phyloP scores from a whole-genome alignment of 2,329 filamentous ascomycete species.

The Microsporum audouinii region DNA sequence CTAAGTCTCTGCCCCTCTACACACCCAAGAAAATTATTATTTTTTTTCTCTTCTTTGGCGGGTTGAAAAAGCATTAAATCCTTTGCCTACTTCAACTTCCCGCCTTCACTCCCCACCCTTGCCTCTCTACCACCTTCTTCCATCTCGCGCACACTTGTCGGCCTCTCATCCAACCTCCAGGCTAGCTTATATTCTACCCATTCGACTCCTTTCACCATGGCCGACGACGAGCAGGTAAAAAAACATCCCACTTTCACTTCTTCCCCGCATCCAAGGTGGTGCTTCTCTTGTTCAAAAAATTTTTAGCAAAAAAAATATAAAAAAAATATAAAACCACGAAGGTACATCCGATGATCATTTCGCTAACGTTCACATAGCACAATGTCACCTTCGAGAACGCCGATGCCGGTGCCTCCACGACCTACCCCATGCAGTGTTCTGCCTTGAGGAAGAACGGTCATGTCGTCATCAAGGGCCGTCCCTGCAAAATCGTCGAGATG shows the following conservation, averaged over 20 bases:
- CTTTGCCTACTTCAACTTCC: constrained; percentile 8
- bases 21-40: constrained; percentile 13
- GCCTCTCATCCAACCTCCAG: constrained; percentile 14
- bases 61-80: constrained; percentile 11
- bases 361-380: constrained; percentile 39
- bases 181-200: constrained; percentile 12
- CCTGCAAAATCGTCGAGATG: constrained; percentile 99
- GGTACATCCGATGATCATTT: background rate
- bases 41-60: constrained; percentile 13
- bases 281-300: no score
- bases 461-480: constrained; percentile 96
- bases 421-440: constrained; percentile 98
- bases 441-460: constrained; percentile 98
- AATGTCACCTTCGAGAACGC: constrained; percentile 77
- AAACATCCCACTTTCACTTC: constrained; percentile 27
- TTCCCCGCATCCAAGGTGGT: constrained; percentile 16
- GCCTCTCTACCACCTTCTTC: constrained; percentile 13
- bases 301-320: background rate
- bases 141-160: constrained; percentile 15
- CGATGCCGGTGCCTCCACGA: constrained; percentile 90
- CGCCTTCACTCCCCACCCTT: constrained; percentile 15
- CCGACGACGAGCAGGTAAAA: constrained; percentile 54
- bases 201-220: constrained; percentile 42
- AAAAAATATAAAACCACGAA: background rate
- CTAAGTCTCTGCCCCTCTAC: constrained; percentile 10